These are phyloP conservation scores for Rubroshorea leprosula DNA, from an alignment of 345 rosid species.

Conservation along the genomic window DNA sequence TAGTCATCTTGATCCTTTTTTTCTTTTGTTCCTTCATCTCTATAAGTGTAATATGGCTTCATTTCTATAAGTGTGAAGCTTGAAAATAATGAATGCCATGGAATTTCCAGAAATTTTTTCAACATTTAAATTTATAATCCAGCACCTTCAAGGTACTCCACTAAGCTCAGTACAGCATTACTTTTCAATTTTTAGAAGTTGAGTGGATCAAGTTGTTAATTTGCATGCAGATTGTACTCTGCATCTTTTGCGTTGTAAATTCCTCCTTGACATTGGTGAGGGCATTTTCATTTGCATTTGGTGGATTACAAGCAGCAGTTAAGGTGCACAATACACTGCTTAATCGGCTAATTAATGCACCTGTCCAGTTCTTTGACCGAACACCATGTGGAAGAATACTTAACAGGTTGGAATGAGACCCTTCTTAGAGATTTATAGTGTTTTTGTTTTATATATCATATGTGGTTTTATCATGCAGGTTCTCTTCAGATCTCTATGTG, in stretches of 20 bases:
- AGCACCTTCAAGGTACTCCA: too few species aligned
- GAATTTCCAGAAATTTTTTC: too few species aligned
- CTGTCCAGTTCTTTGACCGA: constrained; percentile 80
- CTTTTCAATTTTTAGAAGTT: too few species aligned
- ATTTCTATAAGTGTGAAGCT: too few species aligned
- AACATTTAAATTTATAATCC: too few species aligned
- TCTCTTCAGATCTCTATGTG: constrained; percentile 87
- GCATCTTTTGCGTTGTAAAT: constrained; percentile 70
- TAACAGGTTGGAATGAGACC: constrained; percentile 54
- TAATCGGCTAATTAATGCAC: constrained; percentile 68
- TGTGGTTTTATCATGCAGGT: constrained; percentile 37
- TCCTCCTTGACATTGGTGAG: constrained; percentile 70
- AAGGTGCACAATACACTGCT: constrained; percentile 61
- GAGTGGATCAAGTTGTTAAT: constrained; percentile 11
- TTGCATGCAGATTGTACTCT: constrained; percentile 57
- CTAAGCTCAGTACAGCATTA: too few species aligned
- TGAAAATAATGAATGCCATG: too few species aligned
- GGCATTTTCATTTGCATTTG: constrained; percentile 94
- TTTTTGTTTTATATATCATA: constrained; percentile 9
- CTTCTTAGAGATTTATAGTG: constrained; percentile 5
- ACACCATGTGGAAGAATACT: constrained; percentile 97
- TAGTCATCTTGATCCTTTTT: too few species aligned
- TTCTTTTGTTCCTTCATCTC: too few species aligned
- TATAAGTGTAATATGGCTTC: too few species aligned
- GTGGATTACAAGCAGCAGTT: constrained; percentile 80